phyloP scores from a whole-genome alignment of 306 rosid genomes.

The Neltuma alba region DNA sequence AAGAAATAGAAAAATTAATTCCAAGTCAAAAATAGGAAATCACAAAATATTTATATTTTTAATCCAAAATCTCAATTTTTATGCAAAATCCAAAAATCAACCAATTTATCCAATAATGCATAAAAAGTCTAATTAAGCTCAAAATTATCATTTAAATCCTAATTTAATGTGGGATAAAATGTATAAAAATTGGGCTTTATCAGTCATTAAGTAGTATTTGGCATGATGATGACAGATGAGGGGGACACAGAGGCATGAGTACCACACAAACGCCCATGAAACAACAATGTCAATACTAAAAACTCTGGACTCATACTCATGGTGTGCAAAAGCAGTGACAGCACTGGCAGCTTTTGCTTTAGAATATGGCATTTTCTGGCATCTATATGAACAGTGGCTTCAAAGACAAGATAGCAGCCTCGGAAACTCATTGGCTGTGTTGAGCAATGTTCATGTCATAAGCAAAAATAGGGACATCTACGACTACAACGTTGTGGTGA shows the following conservation, averaged over 20 bases:
- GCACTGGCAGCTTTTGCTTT: conserved; percentile 43
- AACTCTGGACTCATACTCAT: conserved; percentile 42
- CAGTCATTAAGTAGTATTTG: too few species aligned
- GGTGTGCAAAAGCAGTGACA: conserved; percentile 73
- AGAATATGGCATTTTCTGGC: conserved; percentile 47
- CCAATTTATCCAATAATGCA: too few species aligned
- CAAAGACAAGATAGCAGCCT: conserved; percentile 30
- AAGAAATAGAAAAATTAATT: too few species aligned
- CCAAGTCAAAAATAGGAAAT: too few species aligned
- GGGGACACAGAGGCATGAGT: background rate
- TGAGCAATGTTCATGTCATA: conserved; percentile 11
- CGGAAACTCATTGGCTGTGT: conserved; percentile 40
- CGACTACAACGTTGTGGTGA: conserved; percentile 38
- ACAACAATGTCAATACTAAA: conserved; percentile 43
- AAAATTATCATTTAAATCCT: too few species aligned
- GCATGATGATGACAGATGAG: background rate
- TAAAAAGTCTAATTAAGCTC: too few species aligned
- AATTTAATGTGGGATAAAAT: too few species aligned
- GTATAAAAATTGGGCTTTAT: too few species aligned
- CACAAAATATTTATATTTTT: too few species aligned
- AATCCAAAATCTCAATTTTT: too few species aligned
- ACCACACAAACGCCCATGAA: conserved; percentile 20
- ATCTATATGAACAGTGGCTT: conserved; percentile 27
- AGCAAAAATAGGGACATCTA: conserved; percentile 27
- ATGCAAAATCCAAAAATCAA: too few species aligned